These are phyloP conservation scores for Coemansia sp. DNA, from an alignment of 192 early-diverging fungal species.

Conservation along the genomic window DNA sequence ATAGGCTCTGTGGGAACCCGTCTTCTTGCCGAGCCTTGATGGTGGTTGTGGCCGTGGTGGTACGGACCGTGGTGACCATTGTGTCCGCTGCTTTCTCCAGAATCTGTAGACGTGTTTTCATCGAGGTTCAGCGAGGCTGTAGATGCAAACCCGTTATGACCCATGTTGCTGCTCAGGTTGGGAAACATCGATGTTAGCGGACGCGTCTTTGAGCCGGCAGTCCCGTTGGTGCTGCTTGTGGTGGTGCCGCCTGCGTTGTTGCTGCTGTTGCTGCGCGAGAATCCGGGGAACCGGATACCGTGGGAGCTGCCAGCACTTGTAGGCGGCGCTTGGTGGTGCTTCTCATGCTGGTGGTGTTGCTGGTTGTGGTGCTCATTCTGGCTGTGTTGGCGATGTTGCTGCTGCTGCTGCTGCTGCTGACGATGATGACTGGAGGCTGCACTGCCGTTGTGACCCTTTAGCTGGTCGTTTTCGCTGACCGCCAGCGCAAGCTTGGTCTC, in stretches of 20 bases:
- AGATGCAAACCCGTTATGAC: slow-evolving; percentile 13
- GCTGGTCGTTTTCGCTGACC: slow-evolving; percentile 49
- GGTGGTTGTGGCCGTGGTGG: background rate
- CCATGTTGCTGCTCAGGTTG: slow-evolving; percentile 43
- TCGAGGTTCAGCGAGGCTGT: slow-evolving; percentile 28
- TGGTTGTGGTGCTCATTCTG: no score
- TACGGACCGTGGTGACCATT: background rate
- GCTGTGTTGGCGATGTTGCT: no score
- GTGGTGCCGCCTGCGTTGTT: background rate
- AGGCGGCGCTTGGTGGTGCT: background rate
- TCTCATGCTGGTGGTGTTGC: no score
- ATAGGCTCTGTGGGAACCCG: slow-evolving; percentile 26
- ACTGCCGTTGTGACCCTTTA: slow-evolving; percentile 20
- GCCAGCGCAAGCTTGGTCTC: slow-evolving; percentile 52
- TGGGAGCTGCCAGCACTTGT: slow-evolving; percentile 3
- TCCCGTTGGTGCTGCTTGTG: background rate
- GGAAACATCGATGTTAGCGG: slow-evolving; percentile 43
- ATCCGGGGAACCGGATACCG: slow-evolving; percentile 7
- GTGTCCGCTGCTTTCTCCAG: slow-evolving; percentile 7
- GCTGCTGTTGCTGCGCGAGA: slow-evolving; percentile 13
- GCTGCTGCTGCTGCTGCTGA: slow-evolving; percentile 12
- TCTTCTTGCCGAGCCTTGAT: background rate
- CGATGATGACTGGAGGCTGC: background rate
- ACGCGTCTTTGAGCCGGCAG: slow-evolving; percentile 8
- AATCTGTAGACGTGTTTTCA: slow-evolving; percentile 8